Base-by-base conservation (phyloP, 208 protist species). In the Trypanosoma vivax region DNA sequence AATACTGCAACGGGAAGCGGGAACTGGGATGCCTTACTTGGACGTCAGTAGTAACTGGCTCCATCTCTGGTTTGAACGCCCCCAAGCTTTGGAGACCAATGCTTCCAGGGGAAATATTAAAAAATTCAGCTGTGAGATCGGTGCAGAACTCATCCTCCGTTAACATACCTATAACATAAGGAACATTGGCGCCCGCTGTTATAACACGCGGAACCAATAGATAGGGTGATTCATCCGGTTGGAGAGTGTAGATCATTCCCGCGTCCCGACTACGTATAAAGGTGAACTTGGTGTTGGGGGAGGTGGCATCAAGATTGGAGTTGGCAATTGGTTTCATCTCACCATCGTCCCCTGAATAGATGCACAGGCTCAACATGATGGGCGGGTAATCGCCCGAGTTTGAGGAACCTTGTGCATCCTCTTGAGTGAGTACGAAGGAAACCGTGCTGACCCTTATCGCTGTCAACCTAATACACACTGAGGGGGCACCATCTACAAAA, bases 151-250 rank as follows among this genome's bases (percentile, higher is more conserved):
- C 39, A 1, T 35, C 33, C 2, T 60, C 31, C 11, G 7, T 47
- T 11, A 70, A 47, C 2, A 74, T 24, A 38, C 61, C 56, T 21
- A 74, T 14, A 34, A 65, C 45, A 30, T 74, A 74, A 0, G 53
- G 61, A 10, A 51, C 38, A 3, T 11, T 16, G 11, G 13, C 50
- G 1, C 48, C 39, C 0, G 35, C 47, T 9, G 60, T 39, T 28
- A 86, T 56, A 6, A 88, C 49, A 23, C 75, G 75, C 2, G 82
- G 82, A 5, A 86, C 46, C 24, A 90, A 47, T 43, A 79, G 50
- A 47, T 84, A 86, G 6, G 79, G 79, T 18, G 72, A 76, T 16
- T 67, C 37, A 41, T 74, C 60, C 9, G 76, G 79, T 1, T 45
- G 78, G 38, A 83, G 67, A 2, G 50, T 46, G 51, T 42, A 80